phyloP scores from a whole-genome alignment of 345 rosid species.

The Rhodamnia argentea region DNA sequence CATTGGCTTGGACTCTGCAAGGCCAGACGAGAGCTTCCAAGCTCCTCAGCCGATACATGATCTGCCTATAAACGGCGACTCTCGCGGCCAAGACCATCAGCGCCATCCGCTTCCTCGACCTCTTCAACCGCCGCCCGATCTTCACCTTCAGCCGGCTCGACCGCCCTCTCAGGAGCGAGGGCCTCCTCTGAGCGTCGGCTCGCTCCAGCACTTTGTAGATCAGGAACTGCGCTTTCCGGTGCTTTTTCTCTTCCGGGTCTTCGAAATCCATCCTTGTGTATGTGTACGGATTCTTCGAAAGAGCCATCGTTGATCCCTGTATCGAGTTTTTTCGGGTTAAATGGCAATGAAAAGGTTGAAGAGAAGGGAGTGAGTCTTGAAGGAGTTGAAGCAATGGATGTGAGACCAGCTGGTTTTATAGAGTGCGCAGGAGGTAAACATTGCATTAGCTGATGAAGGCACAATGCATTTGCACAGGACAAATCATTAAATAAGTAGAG shows the following conservation, averaged over 20 bases:
- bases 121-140: not conserved
- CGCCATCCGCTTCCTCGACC: not conserved
- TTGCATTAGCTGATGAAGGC: not conserved
- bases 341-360: not conserved
- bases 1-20: not conserved
- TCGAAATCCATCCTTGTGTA: not conserved
- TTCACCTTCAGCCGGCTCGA: not conserved
- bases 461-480: not conserved
- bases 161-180: not conserved
- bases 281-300: not conserved
- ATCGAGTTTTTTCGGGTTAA: not conserved
- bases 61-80: not conserved
- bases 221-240: not conserved
- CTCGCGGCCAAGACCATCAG: not conserved
- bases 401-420: not conserved
- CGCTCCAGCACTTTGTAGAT: conserved; percentile 1
- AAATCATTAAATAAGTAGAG: not conserved
- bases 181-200: not conserved
- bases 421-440: not conserved
- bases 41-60: not conserved
- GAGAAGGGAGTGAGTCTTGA: not conserved
- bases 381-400: not conserved
- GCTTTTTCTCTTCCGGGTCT: not conserved
- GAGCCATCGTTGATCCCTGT: not conserved
- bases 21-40: conserved; percentile 3